phyloP scores from a whole-genome alignment of 73 alveolate genomes.

The Tetrahymena thermophila region DNA sequence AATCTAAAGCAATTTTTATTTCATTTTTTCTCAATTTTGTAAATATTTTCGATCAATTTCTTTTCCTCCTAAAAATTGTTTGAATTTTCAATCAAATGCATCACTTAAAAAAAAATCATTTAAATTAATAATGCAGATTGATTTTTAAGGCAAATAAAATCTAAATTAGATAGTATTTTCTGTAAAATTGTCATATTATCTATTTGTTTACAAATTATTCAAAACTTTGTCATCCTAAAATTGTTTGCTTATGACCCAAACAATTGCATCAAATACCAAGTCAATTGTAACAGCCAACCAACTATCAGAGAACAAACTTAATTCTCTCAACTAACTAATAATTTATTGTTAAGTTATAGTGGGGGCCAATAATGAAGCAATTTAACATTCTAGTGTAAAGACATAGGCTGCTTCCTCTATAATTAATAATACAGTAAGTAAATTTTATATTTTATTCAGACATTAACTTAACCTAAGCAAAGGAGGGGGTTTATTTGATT shows the following conservation, averaged over 20 bases:
- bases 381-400: neutral
- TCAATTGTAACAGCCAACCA: too few relatives aligned
- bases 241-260: neutral
- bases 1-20: neutral
- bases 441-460: neutral
- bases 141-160: neutral
- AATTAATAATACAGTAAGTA: too few relatives aligned
- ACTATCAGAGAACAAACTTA: neutral
- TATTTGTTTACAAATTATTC: neutral
- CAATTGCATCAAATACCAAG: neutral
- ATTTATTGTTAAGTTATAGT: neutral
- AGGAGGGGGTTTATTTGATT: neutral
- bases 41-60: neutral
- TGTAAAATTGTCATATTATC: neutral
- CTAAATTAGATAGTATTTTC: neutral
- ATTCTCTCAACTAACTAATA: neutral
- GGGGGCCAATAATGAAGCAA: neutral
- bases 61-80: neutral
- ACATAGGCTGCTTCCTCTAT: neutral
- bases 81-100: neutral
- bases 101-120: too few relatives aligned
- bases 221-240: neutral
- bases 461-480: neutral
- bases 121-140: too few relatives aligned
- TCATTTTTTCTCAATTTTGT: neutral